Evolutionary conservation across 371 early-diverging fungal genomes (phyloP).

Genomic region (Mucor indicus): DNA sequence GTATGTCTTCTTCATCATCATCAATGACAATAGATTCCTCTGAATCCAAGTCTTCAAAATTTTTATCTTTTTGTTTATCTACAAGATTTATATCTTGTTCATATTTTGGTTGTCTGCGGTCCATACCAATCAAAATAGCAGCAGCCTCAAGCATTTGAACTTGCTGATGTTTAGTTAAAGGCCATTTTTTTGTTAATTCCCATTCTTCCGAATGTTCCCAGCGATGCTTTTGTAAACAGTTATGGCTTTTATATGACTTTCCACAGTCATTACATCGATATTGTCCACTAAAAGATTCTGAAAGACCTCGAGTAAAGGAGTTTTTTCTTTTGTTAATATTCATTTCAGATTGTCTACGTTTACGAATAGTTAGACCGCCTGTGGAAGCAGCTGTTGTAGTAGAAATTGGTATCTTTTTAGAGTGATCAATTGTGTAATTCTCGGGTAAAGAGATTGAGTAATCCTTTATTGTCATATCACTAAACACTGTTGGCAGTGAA

Average conservation of each 20-base stretch:
- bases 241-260: constrained; percentile 68
- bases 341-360: constrained; percentile 15
- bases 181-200: constrained; percentile 60
- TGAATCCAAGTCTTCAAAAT: constrained; percentile 11
- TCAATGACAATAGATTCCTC: constrained; percentile 25
- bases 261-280: constrained; percentile 63
- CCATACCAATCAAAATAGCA: constrained; percentile 63
- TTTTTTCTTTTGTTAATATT: constrained; percentile 4
- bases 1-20: constrained; percentile 21
- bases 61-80: too few species aligned
- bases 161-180: constrained; percentile 73
- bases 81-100: too few species aligned
- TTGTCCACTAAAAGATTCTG: constrained; percentile 23
- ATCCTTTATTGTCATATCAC: constrained; percentile 31
- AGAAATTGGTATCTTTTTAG: too few species aligned
- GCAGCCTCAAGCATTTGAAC: constrained; percentile 78
- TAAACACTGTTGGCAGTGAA: constrained; percentile 39
- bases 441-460: constrained; percentile 42
- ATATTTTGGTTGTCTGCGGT: constrained; percentile 11
- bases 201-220: constrained; percentile 77
- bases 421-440: constrained; percentile 49
- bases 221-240: constrained; percentile 67
- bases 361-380: constrained; percentile 36
- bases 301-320: constrained; percentile 9
- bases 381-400: constrained; percentile 30